Percentiles rank a stretch among this genome's conserved stretches.
These are phyloP conservation scores for Xylona heveae DNA, from an alignment of 495 filamentous ascomycete species.

Conservation along the genomic window DNA sequence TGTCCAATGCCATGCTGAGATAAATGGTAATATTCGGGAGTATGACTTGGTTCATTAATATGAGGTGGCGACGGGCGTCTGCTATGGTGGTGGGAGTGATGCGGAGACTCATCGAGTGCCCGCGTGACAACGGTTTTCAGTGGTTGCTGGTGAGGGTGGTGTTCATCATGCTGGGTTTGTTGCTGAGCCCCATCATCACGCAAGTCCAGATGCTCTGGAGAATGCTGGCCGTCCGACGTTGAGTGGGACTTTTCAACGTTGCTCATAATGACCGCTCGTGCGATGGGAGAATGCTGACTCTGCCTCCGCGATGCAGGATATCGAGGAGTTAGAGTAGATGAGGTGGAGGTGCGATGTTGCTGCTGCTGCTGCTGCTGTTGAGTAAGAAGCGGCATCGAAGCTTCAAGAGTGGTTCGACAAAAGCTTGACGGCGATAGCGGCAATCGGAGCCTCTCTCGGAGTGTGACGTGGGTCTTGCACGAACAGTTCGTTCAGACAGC, in stretches of 20 bases:
- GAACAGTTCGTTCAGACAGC: too few relatives aligned
- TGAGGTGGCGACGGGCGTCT: conserved; percentile 8
- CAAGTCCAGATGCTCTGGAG: conserved; percentile 1
- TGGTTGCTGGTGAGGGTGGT: not conserved
- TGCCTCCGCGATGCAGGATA: conserved; percentile 1
- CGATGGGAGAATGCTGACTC: conserved; percentile 23
- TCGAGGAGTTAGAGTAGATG: too few relatives aligned
- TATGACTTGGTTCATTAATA: conserved; percentile 3
- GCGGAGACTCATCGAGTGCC: too few relatives aligned
- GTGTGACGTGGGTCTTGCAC: too few relatives aligned
- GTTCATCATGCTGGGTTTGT: too few relatives aligned
- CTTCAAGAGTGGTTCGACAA: too few relatives aligned
- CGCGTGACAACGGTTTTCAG: not conserved
- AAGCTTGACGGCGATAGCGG: too few relatives aligned
- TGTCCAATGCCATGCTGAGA: conserved; percentile 26
- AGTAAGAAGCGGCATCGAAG: too few relatives aligned
- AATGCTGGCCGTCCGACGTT: conserved; percentile 8
- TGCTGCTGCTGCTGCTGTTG: too few relatives aligned
- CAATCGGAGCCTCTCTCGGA: too few relatives aligned
- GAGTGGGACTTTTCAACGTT: conserved; percentile 11
- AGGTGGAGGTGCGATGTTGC: too few relatives aligned
- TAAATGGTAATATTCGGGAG: conserved; percentile 3
- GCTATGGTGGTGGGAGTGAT: too few relatives aligned
- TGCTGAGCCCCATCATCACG: conserved; percentile 3
- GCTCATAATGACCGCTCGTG: conserved; percentile 40